Conservation (phyloP, 2,329 filamentous ascomycete species). For the Beauveria brongniartii region DNA sequence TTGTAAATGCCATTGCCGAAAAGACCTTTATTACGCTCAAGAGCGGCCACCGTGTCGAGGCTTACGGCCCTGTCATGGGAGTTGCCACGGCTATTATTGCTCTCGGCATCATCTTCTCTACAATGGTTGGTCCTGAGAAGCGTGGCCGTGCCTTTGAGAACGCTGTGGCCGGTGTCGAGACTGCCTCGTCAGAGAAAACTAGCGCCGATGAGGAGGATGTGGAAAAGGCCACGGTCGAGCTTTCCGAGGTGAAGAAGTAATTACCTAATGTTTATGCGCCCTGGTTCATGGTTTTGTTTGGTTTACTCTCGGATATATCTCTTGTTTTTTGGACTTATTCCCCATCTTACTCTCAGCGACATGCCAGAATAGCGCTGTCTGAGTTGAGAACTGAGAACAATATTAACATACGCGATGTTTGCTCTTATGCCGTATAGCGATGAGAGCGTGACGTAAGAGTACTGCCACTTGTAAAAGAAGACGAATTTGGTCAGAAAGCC, state of each 20-base stretch:
- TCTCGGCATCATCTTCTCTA: conserved; percentile 57
- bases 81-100: conserved; percentile 71
- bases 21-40: conserved; percentile 44
- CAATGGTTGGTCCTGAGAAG: conserved; percentile 66
- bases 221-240: conserved; percentile 21
- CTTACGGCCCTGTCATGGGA: conserved; percentile 69
- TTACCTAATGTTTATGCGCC: background rate
- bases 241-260: conserved; percentile 1
- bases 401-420: background rate
- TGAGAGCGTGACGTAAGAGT: too few species aligned
- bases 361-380: background rate
- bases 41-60: conserved; percentile 51
- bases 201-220: conserved; percentile 21
- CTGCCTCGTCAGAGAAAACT: conserved; percentile 20
- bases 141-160: conserved; percentile 62
- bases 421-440: too few species aligned
- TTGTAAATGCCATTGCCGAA: conserved; percentile 68
- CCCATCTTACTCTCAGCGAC: background rate
- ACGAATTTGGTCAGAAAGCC: too few species aligned
- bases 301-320: too few species aligned
- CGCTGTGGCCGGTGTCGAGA: conserved; percentile 32
- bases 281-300: background rate
- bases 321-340: background rate
- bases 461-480: too few species aligned
- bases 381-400: background rate